These are phyloP conservation scores for Bipolaris oryzae DNA, from an alignment of 2,329 filamentous ascomycete species.

Conservation along the genomic window DNA sequence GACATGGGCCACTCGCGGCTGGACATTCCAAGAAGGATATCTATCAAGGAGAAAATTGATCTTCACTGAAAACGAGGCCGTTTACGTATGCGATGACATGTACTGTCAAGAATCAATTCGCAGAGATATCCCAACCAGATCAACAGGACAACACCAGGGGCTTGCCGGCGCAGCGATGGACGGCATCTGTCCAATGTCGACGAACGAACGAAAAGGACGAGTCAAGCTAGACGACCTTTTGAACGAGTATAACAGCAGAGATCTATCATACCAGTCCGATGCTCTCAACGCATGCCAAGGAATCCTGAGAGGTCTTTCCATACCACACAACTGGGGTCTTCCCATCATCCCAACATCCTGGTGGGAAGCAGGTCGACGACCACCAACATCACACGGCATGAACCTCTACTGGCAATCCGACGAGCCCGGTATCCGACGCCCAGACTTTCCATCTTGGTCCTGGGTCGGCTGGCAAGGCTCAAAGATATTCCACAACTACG, in stretches of 20 bases:
- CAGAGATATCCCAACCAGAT: neutral
- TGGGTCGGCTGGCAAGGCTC: neutral
- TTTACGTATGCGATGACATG: neutral
- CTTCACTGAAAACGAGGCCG: neutral
- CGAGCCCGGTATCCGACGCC: neutral
- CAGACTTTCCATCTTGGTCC: neutral
- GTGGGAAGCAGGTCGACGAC: neutral
- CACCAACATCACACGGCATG: neutral
- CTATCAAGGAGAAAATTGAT: neutral
- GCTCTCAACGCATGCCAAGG: neutral
- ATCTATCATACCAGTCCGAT: neutral
- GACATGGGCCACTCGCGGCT: neutral
- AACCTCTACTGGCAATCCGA: neutral
- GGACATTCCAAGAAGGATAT: neutral
- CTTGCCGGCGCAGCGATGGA: neutral
- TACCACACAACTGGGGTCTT: neutral
- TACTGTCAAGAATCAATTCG: slow-evolving; percentile 2
- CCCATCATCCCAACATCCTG: neutral
- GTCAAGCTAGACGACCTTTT: neutral
- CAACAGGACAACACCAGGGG: neutral
- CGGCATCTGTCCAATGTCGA: neutral
- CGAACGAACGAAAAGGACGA: neutral
- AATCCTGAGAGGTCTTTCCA: neutral
- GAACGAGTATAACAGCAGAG: neutral
- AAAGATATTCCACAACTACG: slow-evolving; percentile 1